A percentile compares a stretch with the other conserved stretches of the same genome.
Evolutionary conservation across 495 filamentous ascomycete genomes (phyloP).

Genomic region (Aspergillus diversus): DNA sequence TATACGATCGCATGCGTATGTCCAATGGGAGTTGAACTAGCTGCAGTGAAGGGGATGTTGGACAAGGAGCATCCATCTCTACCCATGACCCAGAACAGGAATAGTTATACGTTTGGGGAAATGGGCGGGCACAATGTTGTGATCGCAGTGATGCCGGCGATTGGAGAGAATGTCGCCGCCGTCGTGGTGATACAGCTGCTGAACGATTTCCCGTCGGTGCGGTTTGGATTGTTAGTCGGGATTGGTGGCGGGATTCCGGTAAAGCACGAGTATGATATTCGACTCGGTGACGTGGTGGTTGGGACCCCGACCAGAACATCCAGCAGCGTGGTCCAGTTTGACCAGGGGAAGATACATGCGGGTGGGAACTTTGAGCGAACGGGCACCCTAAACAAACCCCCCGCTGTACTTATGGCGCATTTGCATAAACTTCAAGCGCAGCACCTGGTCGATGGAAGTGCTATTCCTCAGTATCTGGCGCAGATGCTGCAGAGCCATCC

Average conservation of each 20-base stretch:
- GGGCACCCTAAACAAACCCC: slow-evolving; percentile 34
- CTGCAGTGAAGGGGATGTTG: slow-evolving; percentile 9
- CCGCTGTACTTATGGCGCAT: slow-evolving; percentile 27
- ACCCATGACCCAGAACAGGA: background rate
- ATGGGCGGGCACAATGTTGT: slow-evolving; percentile 3
- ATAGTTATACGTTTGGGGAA: slow-evolving; percentile 8
- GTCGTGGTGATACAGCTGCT: background rate
- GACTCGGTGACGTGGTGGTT: slow-evolving; percentile 12
- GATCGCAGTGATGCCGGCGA: background rate
- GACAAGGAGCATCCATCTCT: slow-evolving; percentile 6
- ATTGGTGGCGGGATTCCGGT: slow-evolving; percentile 6
- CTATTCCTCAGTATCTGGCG: slow-evolving; percentile 14
- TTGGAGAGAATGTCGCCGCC: slow-evolving; percentile 1
- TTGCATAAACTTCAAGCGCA: slow-evolving; percentile 27
- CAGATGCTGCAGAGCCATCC: slow-evolving; percentile 8
- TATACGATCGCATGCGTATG: slow-evolving; percentile 10
- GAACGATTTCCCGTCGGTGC: background rate
- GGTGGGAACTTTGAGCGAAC: slow-evolving; percentile 28
- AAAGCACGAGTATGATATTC: background rate
- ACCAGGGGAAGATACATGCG: background rate
- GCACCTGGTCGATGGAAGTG: slow-evolving; percentile 15
- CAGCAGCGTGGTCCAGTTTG: slow-evolving; percentile 6
- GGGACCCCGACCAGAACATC: background rate
- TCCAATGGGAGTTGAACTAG: slow-evolving; percentile 12
- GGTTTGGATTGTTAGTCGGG: slow-evolving; percentile 2